Base-by-base conservation (phyloP, 352 stramenopile species). In the Phytopythium sindhum region DNA sequence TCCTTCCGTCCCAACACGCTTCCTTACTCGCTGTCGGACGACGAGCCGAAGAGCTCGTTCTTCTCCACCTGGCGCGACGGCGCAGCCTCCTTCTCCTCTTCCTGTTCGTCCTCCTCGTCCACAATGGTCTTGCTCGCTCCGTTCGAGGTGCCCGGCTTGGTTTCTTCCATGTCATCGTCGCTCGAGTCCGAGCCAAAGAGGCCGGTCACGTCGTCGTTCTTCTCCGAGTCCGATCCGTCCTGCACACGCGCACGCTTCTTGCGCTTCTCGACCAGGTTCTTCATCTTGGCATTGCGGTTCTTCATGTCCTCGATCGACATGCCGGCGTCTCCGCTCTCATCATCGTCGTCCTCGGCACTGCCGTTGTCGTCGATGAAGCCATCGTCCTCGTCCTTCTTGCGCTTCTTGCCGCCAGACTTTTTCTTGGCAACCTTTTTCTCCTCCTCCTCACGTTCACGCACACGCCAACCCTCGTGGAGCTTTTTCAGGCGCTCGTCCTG, bases 271-370 rank as follows among this genome's bases (percentile, higher is more conserved):
- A 88, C 77, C 29, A 95, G 68, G 42, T 89, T 91, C 75, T 93
- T 93, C 75, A 93, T 90, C 58, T 86, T 95, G 23, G 74, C 63
- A 54, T 93, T 93, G 57, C 86, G 86, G 74, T 95, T 93, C 77
- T 95, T 93, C 87, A 95, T 95, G 69, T 95, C 86, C 66, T 93
- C 86, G 47, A 95, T 93, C 29, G 84, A 93, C 75, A 95, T 90
- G 54, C 74, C 75, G 31, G 64, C 72, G 51, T 80, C 81, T 8
- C 74, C 84, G 26, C 83, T 73, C 11, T 83, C 77, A 9, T 93
- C 81, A 6, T 89, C 81, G 45, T 81, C 73, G 42, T 91, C 83
- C 52, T 85, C 44, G 14, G 77, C 78, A 24, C 74, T 75, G 12
- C 78, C 81, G 52, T 78, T 71, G 50, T 89, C 71, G 60, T 89